Percentiles rank a stretch among this genome's conserved stretches.
Conservation (phyloP, 163 green algal genomes). For the Scenedesmus sp. region DNA sequence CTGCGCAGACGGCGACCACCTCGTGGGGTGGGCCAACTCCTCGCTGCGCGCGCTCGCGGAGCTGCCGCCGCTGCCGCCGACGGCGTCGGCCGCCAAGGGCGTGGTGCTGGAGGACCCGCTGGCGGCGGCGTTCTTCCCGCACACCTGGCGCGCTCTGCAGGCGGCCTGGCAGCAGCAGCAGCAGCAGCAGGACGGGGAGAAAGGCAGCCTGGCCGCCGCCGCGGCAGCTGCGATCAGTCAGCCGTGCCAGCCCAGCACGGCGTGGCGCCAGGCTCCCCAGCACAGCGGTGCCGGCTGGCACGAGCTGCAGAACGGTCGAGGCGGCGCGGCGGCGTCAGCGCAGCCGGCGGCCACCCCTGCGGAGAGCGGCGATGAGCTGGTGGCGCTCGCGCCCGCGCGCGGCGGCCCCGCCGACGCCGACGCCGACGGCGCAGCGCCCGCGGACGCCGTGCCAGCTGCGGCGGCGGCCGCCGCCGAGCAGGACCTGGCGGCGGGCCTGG, state of each 20-base stretch:
- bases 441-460: not conserved
- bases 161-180: conserved; percentile 11
- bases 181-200: conserved; percentile 3
- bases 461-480: not conserved
- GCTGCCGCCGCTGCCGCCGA: conserved; percentile 61
- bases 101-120: conserved; percentile 61
- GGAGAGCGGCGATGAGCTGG: not conserved
- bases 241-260: conserved; percentile 38
- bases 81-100: conserved; percentile 28
- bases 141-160: conserved; percentile 35
- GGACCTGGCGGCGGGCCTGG: conserved; percentile 9
- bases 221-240: conserved; percentile 22
- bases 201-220: too few species aligned
- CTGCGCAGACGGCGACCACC: conserved; percentile 68
- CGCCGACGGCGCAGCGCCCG: not conserved
- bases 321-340: conserved; percentile 1
- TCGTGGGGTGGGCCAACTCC: conserved; percentile 88
- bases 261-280: not conserved
- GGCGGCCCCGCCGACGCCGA: not conserved
- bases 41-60: conserved; percentile 68
- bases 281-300: too few species aligned
- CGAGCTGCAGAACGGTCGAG: not conserved
- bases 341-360: not conserved
- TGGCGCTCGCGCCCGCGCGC: not conserved
- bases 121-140: conserved; percentile 6